Base-by-base conservation (phyloP, 1,284 basidiomycete species). In the Apiotrichum brassicae region DNA sequence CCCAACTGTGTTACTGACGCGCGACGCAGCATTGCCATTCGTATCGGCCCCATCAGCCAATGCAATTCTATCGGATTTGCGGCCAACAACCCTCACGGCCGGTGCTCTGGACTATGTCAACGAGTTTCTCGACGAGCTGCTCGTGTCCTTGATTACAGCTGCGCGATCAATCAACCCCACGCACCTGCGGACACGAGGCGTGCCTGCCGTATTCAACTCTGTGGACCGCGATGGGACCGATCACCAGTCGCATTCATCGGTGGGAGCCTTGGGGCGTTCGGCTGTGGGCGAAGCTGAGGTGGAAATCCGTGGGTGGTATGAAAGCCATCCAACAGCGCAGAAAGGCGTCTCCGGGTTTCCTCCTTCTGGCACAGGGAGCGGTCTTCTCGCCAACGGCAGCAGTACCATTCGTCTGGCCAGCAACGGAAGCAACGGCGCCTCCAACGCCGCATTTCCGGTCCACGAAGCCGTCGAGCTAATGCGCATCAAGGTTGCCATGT, bases 221-320 rank as follows among this genome's bases (percentile, higher is more conserved):
- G 63, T 62, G 9, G 55, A 47, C 14, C 34, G 49, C 12, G 55
- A 47, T 8, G 64, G 66, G 32, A 22, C 24, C 25, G 37, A 44
- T 6, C 16, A 37, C 7, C 36, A 39, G 11, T 19, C 26, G 19
- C 49, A 51, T 14, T 66, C 64, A 3, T 62, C 61, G 24, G 50
- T 64, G 3, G 45, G 63, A 19, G 76, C 80, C 41, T 77, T 93
- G 33, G 90, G 88, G 26, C 88, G 92, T 72, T 86, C 90, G 64
- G 88, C 89, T 6, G 76, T 93, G n/a, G 76, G 89, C 37, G 91
- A 94, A 74, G 91, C 91, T 0, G 91, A 95, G 66, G 77, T 95
- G 42, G 91, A 94, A 73, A 72, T 93, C 42, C 80, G 86, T 62
- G 85, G 85, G 9, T 92, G 90, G 76, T 62, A 80, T 82, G 56